A percentile compares a stretch with the other conserved stretches of the same genome.
phyloP scores from a whole-genome alignment of 2,329 filamentous ascomycete species.

The Colletotrichum magnum region DNA sequence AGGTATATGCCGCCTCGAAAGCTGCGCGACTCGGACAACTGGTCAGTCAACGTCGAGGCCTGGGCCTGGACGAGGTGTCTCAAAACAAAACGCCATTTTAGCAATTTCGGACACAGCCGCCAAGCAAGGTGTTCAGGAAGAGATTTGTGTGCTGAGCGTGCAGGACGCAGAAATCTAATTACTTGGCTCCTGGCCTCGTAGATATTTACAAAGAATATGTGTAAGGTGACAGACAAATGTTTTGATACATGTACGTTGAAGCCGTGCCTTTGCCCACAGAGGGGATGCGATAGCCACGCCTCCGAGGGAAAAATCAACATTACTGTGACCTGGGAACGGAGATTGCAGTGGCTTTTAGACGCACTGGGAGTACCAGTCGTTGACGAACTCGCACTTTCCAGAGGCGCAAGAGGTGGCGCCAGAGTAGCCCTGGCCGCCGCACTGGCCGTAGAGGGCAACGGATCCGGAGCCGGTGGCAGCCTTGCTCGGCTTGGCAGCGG shows the following conservation, averaged over 20 bases:
- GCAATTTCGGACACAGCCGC: no score
- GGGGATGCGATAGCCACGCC: no score
- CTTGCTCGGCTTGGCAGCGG: neutral
- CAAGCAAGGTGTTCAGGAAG: neutral
- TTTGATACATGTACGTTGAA: neutral
- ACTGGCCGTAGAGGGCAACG: conserved; percentile 53
- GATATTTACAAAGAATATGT: conserved; percentile 18
- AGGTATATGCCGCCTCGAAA: no score
- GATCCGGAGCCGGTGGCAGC: conserved; percentile 34
- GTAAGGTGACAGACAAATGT: neutral
- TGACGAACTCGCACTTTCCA: conserved; percentile 40
- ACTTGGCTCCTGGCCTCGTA: conserved; percentile 20
- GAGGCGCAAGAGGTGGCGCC: conserved; percentile 42
- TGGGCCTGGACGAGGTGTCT: no score
- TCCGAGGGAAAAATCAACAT: neutral
- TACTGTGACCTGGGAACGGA: neutral
- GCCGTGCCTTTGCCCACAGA: no score
- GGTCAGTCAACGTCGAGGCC: no score
- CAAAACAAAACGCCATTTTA: no score
- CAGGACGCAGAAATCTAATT: neutral
- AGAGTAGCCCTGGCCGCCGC: conserved; percentile 44
- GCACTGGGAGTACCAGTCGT: conserved; percentile 44
- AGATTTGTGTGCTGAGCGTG: neutral
- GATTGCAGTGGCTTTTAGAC: conserved; percentile 4
- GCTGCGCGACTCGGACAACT: no score